A percentile compares a stretch with the other conserved stretches of the same genome.
Conservation (phyloP, 768 basidiomycete genomes). For the Boletus vinaceobasis region DNA sequence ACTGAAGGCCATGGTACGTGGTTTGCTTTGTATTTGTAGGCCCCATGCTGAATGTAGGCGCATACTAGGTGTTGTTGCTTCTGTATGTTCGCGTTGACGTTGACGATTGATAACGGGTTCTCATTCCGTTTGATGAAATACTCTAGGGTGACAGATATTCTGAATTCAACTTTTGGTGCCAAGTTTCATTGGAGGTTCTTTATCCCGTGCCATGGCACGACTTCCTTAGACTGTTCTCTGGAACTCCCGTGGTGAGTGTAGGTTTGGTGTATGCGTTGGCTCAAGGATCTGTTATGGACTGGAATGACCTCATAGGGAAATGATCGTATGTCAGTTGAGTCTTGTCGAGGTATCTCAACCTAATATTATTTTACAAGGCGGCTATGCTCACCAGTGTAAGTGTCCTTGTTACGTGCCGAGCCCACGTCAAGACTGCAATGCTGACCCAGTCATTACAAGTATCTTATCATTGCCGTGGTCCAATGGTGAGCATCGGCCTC, state of each 20-base stretch:
- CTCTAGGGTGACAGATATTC: not conserved
- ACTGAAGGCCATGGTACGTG: slow-evolving; percentile 6
- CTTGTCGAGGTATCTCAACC: not conserved
- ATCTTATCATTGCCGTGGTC: not conserved
- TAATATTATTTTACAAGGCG: not conserved
- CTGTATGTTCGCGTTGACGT: not conserved
- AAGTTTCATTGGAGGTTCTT: not conserved
- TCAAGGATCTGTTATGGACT: not conserved
- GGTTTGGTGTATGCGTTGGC: not conserved
- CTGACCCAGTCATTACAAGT: not conserved
- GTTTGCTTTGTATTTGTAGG: not conserved
- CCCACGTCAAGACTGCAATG: no score
- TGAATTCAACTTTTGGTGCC: not conserved
- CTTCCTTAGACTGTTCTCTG: not conserved
- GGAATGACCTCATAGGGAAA: not conserved
- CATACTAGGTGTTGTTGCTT: not conserved
- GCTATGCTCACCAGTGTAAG: not conserved
- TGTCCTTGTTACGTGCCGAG: not conserved
- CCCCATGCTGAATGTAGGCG: not conserved
- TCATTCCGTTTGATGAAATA: not conserved
- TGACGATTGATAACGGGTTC: not conserved
- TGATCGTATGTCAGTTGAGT: not conserved
- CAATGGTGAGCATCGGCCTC: no score
- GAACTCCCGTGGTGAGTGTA: slow-evolving; percentile 1
- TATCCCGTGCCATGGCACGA: not conserved